Evolutionary conservation across 2,329 filamentous ascomycete genomes (phyloP).

Genomic region (Fusarium nisikadoi): DNA sequence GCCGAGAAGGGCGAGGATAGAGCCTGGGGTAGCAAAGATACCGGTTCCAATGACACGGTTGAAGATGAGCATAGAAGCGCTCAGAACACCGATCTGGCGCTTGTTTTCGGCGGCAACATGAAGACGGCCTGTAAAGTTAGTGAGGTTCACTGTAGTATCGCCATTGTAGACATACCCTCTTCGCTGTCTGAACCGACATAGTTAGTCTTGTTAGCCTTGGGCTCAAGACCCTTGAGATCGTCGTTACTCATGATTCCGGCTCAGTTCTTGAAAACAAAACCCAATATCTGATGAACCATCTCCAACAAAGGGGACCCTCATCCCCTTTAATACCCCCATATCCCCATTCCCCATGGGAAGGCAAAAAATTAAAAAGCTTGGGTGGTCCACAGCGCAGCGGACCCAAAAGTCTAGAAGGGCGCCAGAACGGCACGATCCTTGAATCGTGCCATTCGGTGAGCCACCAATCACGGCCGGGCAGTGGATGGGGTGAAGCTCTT

Average conservation of each 20-base stretch:
- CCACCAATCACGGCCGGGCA: background rate
- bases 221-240: slow-evolving; percentile 28
- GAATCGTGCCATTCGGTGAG: slow-evolving; percentile 37
- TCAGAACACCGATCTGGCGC: slow-evolving; percentile 65
- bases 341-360: slow-evolving; percentile 14
- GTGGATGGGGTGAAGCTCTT: background rate
- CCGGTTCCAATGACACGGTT: slow-evolving; percentile 75
- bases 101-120: slow-evolving; percentile 58
- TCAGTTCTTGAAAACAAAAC: background rate
- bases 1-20: slow-evolving; percentile 66
- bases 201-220: slow-evolving; percentile 25
- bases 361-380: slow-evolving; percentile 25
- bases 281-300: slow-evolving; percentile 3
- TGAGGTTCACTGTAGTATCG: accelerated
- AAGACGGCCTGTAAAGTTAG: slow-evolving; percentile 44
- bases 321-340: slow-evolving; percentile 29
- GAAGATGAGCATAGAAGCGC: slow-evolving; percentile 69
- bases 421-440: slow-evolving; percentile 37
- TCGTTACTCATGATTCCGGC: slow-evolving; percentile 37
- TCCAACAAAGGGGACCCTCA: background rate
- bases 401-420: slow-evolving; percentile 39
- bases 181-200: slow-evolving; percentile 38
- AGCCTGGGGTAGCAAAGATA: slow-evolving; percentile 72
- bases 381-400: slow-evolving; percentile 14
- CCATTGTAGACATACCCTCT: slow-evolving; percentile 24